phyloP scores from a whole-genome alignment of 1,284 basidiomycete species.

The Ustilago lituana region DNA sequence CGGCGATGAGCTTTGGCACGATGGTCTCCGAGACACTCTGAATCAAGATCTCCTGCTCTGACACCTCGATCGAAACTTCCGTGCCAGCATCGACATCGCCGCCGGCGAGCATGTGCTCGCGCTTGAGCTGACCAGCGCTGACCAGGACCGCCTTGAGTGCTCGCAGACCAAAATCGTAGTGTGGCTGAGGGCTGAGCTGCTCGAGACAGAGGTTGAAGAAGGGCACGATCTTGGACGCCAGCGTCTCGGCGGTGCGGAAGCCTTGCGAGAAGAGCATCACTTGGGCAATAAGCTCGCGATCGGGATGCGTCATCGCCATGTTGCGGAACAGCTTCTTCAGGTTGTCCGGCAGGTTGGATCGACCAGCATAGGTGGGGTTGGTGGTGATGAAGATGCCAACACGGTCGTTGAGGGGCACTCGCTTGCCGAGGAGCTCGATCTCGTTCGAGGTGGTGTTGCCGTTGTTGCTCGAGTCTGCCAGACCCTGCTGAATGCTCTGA shows the following conservation, averaged over 20 bases:
- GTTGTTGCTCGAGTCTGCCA: constrained; percentile 72
- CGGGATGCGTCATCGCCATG: constrained; percentile 99
- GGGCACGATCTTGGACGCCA: constrained; percentile 96
- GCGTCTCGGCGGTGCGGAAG: constrained; percentile 93
- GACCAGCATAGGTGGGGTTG: constrained; percentile 93
- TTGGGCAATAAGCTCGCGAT: constrained; percentile 97
- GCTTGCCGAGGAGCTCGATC: constrained; percentile 90
- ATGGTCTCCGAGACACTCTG: constrained; percentile 99
- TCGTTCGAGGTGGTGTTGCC: constrained; percentile 19
- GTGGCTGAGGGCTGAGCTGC: constrained; percentile 94
- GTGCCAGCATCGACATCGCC: constrained; percentile 15
- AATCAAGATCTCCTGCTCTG: constrained; percentile 95
- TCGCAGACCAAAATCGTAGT: constrained; percentile 98
- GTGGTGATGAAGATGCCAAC: constrained; percentile 97
- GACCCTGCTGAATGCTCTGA: constrained; percentile 95
- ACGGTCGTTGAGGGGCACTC: constrained; percentile 88
- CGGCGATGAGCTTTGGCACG: constrained; percentile 95
- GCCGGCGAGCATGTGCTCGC: constrained; percentile 71
- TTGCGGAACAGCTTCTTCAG: constrained; percentile 91
- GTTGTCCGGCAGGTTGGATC: constrained; percentile 95
- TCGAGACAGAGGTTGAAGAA: constrained; percentile 99
- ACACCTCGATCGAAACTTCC: constrained; percentile 68
- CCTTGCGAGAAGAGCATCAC: constrained; percentile 99
- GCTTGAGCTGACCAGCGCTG: constrained; percentile 96
- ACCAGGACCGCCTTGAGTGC: constrained; percentile 96